A percentile compares a stretch with the other conserved stretches of the same genome.
These are phyloP conservation scores for Daldinia caldariorum DNA, from an alignment of 495 filamentous ascomycete genomes.

Conservation along the genomic window DNA sequence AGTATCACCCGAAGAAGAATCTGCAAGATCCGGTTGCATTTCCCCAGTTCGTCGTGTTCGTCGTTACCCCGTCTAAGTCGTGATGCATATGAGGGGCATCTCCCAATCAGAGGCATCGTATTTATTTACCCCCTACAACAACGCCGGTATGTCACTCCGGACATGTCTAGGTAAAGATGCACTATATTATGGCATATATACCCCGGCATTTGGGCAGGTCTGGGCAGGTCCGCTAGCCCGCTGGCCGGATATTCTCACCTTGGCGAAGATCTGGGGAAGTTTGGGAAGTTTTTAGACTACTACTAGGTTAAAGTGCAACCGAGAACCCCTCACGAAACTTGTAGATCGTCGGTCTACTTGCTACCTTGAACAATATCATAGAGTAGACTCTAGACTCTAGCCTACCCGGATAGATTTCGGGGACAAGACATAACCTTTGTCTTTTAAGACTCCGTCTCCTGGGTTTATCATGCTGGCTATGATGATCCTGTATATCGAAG, in stretches of 20 bases:
- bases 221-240: not conserved
- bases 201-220: conserved; percentile 2
- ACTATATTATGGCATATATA: conserved; percentile 8
- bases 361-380: not conserved
- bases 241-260: conserved; percentile 25
- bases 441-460: not conserved
- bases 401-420: not conserved
- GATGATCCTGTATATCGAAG: not conserved
- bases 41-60: not conserved
- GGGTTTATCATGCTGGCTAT: not conserved
- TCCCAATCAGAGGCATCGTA: conserved; percentile 14
- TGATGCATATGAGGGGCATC: not conserved
- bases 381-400: not conserved
- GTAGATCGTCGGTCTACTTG: conserved; percentile 1
- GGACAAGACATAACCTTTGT: not conserved
- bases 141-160: conserved; percentile 14
- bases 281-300: conserved; percentile 12
- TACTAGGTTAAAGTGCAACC: conserved; percentile 2
- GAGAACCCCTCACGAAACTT: conserved; percentile 14
- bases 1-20: not conserved
- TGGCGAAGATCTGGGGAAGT: conserved; percentile 22
- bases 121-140: conserved; percentile 17
- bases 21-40: conserved; percentile 10
- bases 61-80: conserved; percentile 9
- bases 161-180: conserved; percentile 11